Evolutionary conservation across 257 asterid genomes (phyloP).

Genomic region (Leptodermis oblonga): DNA sequence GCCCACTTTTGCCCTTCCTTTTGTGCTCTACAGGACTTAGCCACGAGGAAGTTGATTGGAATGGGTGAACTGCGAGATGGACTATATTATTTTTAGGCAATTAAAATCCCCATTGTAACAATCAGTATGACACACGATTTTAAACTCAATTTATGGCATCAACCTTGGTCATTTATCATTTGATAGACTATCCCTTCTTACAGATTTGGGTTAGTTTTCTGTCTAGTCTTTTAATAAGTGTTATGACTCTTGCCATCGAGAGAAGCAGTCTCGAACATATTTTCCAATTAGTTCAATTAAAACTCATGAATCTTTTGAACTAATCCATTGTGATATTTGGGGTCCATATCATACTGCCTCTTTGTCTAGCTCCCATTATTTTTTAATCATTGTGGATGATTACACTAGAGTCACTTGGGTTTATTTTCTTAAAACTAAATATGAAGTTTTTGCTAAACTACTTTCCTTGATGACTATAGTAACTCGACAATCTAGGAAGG

Average conservation of each 20-base stretch:
- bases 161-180: slow-evolving; percentile 2
- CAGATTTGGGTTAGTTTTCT: not conserved
- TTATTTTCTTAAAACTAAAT: slow-evolving; percentile 1
- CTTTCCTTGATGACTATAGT: not conserved
- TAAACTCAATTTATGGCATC: slow-evolving; percentile 4
- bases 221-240: not conserved
- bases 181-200: not conserved
- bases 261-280: not conserved
- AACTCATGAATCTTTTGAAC: not conserved
- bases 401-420: not conserved
- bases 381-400: not conserved
- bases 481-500: not conserved
- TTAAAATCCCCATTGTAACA: not conserved
- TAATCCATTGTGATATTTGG: slow-evolving; percentile 14
- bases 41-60: slow-evolving; percentile 12
- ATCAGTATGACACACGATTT: too few species aligned
- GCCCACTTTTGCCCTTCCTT: slow-evolving; percentile 5
- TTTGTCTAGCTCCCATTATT: slow-evolving; percentile 1
- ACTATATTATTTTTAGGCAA: not conserved
- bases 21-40: slow-evolving; percentile 5
- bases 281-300: not conserved
- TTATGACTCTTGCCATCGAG: not conserved
- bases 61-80: not conserved
- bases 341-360: not conserved
- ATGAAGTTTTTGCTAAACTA: not conserved